These are phyloP conservation scores for Fusarium globosum DNA, from an alignment of 2,329 filamentous ascomycete genomes.

Conservation along the genomic window DNA sequence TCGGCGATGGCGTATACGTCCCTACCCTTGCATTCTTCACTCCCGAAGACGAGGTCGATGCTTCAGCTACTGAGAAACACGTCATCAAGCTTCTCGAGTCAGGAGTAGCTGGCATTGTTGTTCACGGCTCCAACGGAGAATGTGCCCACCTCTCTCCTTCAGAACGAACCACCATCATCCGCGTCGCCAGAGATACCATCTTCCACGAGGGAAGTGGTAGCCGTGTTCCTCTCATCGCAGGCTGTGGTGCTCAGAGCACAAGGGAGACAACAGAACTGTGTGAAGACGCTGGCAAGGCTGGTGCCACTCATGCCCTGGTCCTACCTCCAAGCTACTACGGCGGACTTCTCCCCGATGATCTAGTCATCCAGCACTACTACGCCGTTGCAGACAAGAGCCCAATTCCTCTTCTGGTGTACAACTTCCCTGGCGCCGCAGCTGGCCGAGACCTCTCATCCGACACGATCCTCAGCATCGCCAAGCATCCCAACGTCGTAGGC, in stretches of 20 bases:
- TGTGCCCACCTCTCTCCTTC: conserved; percentile 80
- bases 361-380: conserved; percentile 68
- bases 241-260: conserved; percentile 79
- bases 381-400: conserved; percentile 70
- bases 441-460: conserved; percentile 72
- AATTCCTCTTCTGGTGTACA: conserved; percentile 73
- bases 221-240: conserved; percentile 70
- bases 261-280: conserved; percentile 79
- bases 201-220: conserved; percentile 39
- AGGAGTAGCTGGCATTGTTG: conserved; percentile 79
- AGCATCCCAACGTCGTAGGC: conserved; percentile 69
- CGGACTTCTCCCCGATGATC: conserved; percentile 67
- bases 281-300: conserved; percentile 74
- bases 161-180: conserved; percentile 75
- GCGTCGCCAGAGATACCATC: conserved; percentile 59
- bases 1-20: conserved; percentile 51
- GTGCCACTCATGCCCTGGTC: conserved; percentile 81
- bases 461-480: conserved; percentile 63
- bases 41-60: conserved; percentile 49
- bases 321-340: conserved; percentile 84
- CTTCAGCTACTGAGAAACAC: conserved; percentile 48
- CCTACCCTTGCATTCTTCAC: conserved; percentile 54
- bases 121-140: conserved; percentile 86
- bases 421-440: conserved; percentile 70
- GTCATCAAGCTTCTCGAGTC: conserved; percentile 65